Base-by-base conservation (phyloP, 768 basidiomycete genomes). In the Obba rivulosa region DNA sequence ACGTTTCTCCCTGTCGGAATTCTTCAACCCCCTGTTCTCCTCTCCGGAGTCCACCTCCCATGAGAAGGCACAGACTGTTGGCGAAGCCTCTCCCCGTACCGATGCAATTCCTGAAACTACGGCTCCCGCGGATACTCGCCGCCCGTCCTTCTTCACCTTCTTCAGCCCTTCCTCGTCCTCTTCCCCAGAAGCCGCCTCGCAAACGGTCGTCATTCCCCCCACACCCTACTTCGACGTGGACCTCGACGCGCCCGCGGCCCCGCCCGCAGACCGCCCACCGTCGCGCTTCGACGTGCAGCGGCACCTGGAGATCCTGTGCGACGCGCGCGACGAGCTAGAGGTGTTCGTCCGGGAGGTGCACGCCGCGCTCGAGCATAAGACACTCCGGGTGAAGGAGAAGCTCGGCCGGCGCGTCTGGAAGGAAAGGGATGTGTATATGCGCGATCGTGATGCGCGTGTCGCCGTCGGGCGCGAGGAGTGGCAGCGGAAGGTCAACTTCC, bases 321-420 rank as follows among this genome's bases (percentile, higher is more conserved):
- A 74, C 17, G 85, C 85, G 53, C 56, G 82, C 35, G 52, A 57
- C 17, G 73, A 79, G 49, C 66, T 90, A 20, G 62, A 69, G 44
- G 55, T 62, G 2, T 71, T 88, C 44, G 61, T 69, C 34, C 53
- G 60, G 2, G 70, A 66, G 25, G 62, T 81, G 11, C 61, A 62
- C 11, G 64, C 66, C n/a, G 65, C 75, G 2, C 53, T 79, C 7
- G 74, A 68, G 4, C 78, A 85, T 9, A 77, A 70, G 16, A 68
- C 69, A 2, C 78, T 83, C 52, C 77, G 87, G 16, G 48, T 80
- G n/a, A 87, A 87, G 65, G 86, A 90, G 66, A 72, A 78, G 24
- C 66, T 89, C n/a, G 85, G 85, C 8, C 78, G 88, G n/a, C 79
- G 88, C 10, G 78, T 90, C 0, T 88, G 85, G 85, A 61, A 54